Base-by-base conservation (phyloP, 2,329 filamentous ascomycete species). In the Pseudocercospora macadamiae region DNA sequence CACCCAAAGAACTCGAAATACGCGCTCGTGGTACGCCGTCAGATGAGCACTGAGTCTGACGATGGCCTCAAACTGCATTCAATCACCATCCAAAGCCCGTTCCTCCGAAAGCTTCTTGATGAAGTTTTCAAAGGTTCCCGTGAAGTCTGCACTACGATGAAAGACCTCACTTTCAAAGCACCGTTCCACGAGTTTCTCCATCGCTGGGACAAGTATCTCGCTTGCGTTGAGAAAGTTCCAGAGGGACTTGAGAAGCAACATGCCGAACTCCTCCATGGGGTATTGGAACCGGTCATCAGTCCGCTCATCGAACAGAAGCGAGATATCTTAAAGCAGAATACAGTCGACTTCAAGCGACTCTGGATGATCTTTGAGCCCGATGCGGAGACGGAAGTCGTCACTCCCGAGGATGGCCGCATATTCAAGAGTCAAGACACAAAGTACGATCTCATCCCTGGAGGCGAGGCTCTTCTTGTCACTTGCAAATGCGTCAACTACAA, bases 181-280 rank as follows among this genome's bases (percentile, higher is more conserved):
- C 74, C 74, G 2, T 76, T 76, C 57, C 60, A 68, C 5, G 67
- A 69, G 2, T 75, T 76, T 61, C 70, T 74, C 39, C 69, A 75
- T 60, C 66, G 73, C 7, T 76, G 73, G 73, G 59, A 63, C 3
- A 57, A 57, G 12, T 68, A 75, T 52, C 59, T 64, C 9, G 61
- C 69, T 34, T 61, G 60, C 7, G 59, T 66, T 6, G 55, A 67
- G 25, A 54, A 54, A 10, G 55, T 62, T 14, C 51, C 12, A 6
- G 48, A 66, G 5, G 68, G 70, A 25, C 55, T 55, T 6, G 63
- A 61, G 1, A 62, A 59, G 36, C 53, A 66, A 14, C 69, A 71
- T 34, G 49, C 69, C 16, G 51, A 63, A 2, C 61, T 74, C 7
- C 61, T 74, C 7, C 63, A 64, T 39, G 54, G 54, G n/a, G 59